Conservation (phyloP, 1,284 basidiomycete species). For the Puccinia hordei region DNA sequence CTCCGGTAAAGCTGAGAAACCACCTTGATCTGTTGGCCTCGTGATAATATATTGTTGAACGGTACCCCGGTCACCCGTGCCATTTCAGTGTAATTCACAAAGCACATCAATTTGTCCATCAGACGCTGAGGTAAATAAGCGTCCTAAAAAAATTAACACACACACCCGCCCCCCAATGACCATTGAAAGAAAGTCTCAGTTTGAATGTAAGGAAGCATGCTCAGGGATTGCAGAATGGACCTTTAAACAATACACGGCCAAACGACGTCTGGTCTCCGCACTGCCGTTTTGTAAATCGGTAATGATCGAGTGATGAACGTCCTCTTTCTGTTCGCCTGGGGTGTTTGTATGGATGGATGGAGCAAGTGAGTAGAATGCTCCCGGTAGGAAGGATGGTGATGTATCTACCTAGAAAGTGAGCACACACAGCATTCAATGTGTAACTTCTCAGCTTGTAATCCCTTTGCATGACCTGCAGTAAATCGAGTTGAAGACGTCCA, state of each 20-base stretch:
- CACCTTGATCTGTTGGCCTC: constrained; percentile 95
- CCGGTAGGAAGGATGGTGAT: not conserved
- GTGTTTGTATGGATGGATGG: not conserved
- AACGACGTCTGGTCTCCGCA: constrained; percentile 78
- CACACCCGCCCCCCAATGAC: not conserved
- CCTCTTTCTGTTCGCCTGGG: constrained; percentile 85
- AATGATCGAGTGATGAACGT: constrained; percentile 94
- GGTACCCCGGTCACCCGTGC: constrained; percentile 95
- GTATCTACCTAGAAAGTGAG: constrained; percentile 75
- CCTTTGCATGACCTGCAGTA: constrained; percentile 93
- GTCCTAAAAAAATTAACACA: constrained; percentile 66
- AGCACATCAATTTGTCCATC: constrained; percentile 95
- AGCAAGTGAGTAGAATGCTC: not conserved
- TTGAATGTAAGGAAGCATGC: not conserved
- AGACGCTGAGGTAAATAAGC: constrained; percentile 91
- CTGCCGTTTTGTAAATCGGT: constrained; percentile 94
- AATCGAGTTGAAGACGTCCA: constrained; percentile 85
- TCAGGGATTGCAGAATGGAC: constrained; percentile 60
- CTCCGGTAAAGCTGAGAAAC: constrained; percentile 87
- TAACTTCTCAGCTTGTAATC: constrained; percentile 94
- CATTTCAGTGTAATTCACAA: constrained; percentile 95
- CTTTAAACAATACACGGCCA: constrained; percentile 95
- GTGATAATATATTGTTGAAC: constrained; percentile 85
- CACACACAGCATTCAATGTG: constrained; percentile 91
- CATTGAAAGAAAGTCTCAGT: not conserved